Evolutionary conservation across 768 basidiomycete genomes (phyloP).

Genomic region (Hypholoma fasciculare): DNA sequence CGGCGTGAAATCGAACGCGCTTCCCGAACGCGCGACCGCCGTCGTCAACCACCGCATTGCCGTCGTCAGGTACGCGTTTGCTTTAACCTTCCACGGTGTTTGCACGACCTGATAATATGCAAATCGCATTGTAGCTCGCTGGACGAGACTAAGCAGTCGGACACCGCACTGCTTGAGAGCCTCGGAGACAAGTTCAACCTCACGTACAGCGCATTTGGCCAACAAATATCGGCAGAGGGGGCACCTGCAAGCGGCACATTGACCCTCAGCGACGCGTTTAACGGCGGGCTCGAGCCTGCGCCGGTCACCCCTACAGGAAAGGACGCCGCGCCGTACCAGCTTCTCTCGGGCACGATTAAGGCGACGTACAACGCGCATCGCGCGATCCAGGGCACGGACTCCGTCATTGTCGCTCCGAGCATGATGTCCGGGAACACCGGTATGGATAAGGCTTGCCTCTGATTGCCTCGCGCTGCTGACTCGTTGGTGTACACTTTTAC

Average conservation of each 20-base stretch:
- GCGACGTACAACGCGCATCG: constrained; percentile 57
- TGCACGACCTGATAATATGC: constrained; percentile 6
- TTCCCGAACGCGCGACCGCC: constrained; percentile 73
- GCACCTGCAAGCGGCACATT: constrained; percentile 44
- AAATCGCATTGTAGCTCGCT: constrained; percentile 34
- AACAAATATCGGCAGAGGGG: constrained; percentile 31
- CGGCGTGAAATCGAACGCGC: constrained; percentile 74
- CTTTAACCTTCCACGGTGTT: not conserved
- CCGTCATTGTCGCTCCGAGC: constrained; percentile 49
- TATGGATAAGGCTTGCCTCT: constrained; percentile 17
- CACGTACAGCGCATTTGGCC: constrained; percentile 59
- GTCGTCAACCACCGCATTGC: constrained; percentile 75
- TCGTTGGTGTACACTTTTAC: constrained; percentile 10
- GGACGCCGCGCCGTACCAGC: constrained; percentile 43
- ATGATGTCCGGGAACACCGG: constrained; percentile 65
- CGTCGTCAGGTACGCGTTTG: constrained; percentile 46
- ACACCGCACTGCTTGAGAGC: constrained; percentile 42
- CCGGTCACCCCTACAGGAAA: constrained; percentile 55
- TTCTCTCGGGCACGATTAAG: constrained; percentile 67
- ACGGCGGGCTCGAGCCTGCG: constrained; percentile 61
- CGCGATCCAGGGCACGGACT: constrained; percentile 26
- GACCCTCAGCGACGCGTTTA: constrained; percentile 50
- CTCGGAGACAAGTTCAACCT: constrained; percentile 57
- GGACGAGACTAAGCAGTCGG: constrained; percentile 42
- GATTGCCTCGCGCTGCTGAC: constrained; percentile 8